Conservation (phyloP, 176 grass and related monocot species). For the Musa beccarii region DNA sequence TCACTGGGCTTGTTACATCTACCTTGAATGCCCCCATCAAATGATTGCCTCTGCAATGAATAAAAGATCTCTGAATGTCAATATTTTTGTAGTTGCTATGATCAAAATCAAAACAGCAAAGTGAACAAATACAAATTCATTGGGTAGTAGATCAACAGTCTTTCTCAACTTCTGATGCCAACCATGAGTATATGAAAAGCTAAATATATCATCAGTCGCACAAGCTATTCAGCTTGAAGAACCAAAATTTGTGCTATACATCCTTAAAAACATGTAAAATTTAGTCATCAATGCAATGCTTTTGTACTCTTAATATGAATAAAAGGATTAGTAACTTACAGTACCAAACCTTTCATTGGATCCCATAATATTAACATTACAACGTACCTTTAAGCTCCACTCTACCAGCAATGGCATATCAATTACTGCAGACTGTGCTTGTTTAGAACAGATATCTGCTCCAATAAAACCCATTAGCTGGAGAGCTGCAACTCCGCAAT, state of each 20-base stretch:
- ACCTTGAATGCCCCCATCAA: conserved; percentile 75
- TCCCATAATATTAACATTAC: neutral
- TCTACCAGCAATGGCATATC: conserved; percentile 53
- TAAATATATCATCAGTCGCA: too few species aligned
- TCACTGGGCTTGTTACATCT: conserved; percentile 71
- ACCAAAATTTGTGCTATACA: neutral
- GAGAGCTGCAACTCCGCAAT: conserved; percentile 81
- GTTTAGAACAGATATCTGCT: conserved; percentile 42
- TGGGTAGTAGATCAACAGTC: too few species aligned
- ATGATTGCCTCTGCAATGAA: conserved; percentile 46
- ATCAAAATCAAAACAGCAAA: neutral
- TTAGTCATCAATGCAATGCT: neutral
- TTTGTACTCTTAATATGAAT: neutral
- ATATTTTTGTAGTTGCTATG: neutral
- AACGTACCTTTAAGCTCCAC: conserved; percentile 72
- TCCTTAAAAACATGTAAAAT: neutral
- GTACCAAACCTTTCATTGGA: neutral
- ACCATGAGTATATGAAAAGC: too few species aligned
- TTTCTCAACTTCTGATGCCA: too few species aligned
- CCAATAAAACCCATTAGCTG: conserved; percentile 72
- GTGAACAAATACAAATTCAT: neutral
- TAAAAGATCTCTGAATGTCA: conserved; percentile 7
- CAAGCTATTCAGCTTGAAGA: too few species aligned
- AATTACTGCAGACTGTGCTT: conserved; percentile 23
- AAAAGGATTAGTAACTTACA: neutral